Percentiles rank a stretch among this genome's conserved stretches.
Evolutionary conservation across 1,284 basidiomycete species (phyloP).

Genomic region (Cryptococcus jaspeensis): DNA sequence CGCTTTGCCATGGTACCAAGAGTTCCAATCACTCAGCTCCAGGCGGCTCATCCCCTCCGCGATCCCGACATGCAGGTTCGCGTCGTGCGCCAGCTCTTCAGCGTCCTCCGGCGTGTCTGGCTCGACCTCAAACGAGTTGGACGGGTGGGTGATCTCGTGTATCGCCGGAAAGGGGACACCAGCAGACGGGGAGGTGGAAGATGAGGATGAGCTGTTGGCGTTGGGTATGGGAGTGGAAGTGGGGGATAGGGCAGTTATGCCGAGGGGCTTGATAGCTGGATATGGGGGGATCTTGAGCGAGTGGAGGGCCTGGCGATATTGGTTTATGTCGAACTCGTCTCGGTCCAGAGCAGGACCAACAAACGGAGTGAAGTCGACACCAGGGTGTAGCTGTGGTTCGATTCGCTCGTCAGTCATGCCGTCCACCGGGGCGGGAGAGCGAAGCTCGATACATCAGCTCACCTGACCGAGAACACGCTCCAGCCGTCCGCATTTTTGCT

Average conservation of each 20-base stretch:
- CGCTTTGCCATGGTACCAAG: conserved; percentile 69
- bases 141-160: too few species aligned
- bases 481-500: conserved; percentile 68
- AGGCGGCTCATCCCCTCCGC: conserved; percentile 33
- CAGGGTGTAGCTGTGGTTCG: conserved; percentile 68
- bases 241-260: too few species aligned
- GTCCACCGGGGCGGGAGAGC: too few species aligned
- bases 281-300: conserved; percentile 38
- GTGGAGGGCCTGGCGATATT: conserved; percentile 36
- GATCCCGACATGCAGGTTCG: conserved; percentile 24
- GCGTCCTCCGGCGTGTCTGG: conserved; percentile 26
- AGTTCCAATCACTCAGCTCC: conserved; percentile 43
- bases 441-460: conserved; percentile 38
- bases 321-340: conserved; percentile 64
- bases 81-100: conserved; percentile 13
- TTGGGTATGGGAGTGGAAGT: too few species aligned
- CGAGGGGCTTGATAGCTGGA: conserved; percentile 40
- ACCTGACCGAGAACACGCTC: conserved; percentile 65
- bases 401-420: too few species aligned
- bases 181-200: too few species aligned
- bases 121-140: too few species aligned
- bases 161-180: too few species aligned
- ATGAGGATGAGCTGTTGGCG: too few species aligned
- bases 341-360: conserved; percentile 67
- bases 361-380: conserved; percentile 63